phyloP scores from a whole-genome alignment of 768 basidiomycete genomes.

The Lentinula sp. region DNA sequence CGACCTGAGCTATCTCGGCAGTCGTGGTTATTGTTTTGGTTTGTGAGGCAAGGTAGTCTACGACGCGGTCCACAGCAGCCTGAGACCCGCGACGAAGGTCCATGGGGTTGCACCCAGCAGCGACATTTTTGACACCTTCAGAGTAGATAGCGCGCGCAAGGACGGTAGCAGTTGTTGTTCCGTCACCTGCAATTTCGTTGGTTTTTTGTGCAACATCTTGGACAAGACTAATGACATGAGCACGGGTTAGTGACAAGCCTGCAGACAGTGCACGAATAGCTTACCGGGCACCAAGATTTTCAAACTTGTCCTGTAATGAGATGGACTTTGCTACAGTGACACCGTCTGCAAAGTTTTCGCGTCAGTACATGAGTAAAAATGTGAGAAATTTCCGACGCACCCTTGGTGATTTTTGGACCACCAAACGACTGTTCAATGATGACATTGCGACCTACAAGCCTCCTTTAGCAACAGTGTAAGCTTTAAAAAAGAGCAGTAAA shows the following conservation, averaged over 20 bases:
- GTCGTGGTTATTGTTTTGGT: slow-evolving; percentile 95
- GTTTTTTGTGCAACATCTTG: slow-evolving; percentile 97
- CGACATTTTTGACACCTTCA: slow-evolving; percentile 98
- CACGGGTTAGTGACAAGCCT: slow-evolving; percentile 7
- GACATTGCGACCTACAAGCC: slow-evolving; percentile 77
- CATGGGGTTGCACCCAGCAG: slow-evolving; percentile 99
- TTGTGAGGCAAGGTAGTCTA: slow-evolving; percentile 82
- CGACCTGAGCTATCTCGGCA: slow-evolving; percentile 97
- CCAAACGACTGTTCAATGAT: slow-evolving; percentile 95
- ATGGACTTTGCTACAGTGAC: slow-evolving; percentile 97
- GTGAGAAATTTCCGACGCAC: slow-evolving; percentile 31
- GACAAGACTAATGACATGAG: slow-evolving; percentile 54
- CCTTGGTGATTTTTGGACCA: slow-evolving; percentile 94
- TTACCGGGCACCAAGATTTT: slow-evolving; percentile 96
- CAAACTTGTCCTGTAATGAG: slow-evolving; percentile 93
- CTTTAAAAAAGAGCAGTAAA: slow-evolving; percentile 10
- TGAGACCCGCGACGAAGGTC: slow-evolving; percentile 98
- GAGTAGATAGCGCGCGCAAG: slow-evolving; percentile 96
- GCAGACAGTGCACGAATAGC: background rate
- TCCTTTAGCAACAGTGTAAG: slow-evolving; percentile 8
- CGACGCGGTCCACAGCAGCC: slow-evolving; percentile 92
- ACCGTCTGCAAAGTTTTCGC: slow-evolving; percentile 57
- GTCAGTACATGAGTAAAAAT: slow-evolving; percentile 1
- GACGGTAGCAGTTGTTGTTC: slow-evolving; percentile 96
- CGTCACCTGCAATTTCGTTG: slow-evolving; percentile 95